Conservation (phyloP, 768 basidiomycete species). For the Erythrobasidium yunnanense region DNA sequence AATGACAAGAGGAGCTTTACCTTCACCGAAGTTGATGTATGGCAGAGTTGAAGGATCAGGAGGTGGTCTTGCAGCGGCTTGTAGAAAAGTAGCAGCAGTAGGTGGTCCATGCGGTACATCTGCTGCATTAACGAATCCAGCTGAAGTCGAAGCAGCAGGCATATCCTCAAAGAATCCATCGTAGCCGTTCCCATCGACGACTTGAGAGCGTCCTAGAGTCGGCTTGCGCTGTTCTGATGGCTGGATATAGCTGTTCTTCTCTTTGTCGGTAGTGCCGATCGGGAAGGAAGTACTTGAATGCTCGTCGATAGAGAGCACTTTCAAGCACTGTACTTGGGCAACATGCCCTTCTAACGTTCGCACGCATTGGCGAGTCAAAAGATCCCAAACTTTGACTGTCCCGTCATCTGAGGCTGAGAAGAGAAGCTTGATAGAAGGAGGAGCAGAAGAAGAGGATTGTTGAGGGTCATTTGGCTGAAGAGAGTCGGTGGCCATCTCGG, state of each 20-base stretch:
- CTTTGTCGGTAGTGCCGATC: neutral
- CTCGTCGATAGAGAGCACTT: constrained; percentile 53
- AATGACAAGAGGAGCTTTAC: constrained; percentile 56
- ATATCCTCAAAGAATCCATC: constrained; percentile 27
- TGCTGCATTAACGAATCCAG: constrained; percentile 20
- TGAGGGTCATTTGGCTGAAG: constrained; percentile 35
- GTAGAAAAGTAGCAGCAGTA: constrained; percentile 9
- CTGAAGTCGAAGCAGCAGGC: neutral
- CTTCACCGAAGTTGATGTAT: constrained; percentile 31
- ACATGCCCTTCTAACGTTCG: constrained; percentile 79
- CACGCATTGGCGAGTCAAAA: constrained; percentile 65
- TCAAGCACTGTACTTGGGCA: constrained; percentile 86
- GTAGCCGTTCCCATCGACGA: constrained; percentile 22
- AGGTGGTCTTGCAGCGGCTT: constrained; percentile 5
- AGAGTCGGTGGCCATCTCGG: neutral
- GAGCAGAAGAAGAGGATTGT: constrained; percentile 19
- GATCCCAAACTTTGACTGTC: constrained; percentile 87
- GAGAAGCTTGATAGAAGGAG: constrained; percentile 70
- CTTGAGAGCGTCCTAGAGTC: constrained; percentile 21
- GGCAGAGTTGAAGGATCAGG: constrained; percentile 6
- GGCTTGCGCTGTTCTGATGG: constrained; percentile 32
- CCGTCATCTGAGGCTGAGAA: constrained; percentile 96
- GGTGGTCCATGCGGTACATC: constrained; percentile 5
- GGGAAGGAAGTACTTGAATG: constrained; percentile 5
- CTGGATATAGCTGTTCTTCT: constrained; percentile 28